Evolutionary conservation across 164 flowering plant species (phyloP).

Genomic region (Vitis cinerea): DNA sequence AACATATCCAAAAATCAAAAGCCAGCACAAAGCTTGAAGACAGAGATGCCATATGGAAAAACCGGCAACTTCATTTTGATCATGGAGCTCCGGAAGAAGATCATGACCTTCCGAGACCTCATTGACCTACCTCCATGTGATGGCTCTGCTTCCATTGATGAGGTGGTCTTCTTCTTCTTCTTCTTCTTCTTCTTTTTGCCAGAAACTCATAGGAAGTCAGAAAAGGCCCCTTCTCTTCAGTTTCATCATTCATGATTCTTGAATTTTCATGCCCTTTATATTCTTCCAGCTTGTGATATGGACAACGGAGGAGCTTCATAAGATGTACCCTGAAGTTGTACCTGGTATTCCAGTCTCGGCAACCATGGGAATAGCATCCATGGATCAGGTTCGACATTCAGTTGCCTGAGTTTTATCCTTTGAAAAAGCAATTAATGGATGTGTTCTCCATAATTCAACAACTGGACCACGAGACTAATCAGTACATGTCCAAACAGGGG

Average conservation of each 20-base stretch:
- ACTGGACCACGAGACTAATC: too few relatives aligned
- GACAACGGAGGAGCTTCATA: constrained; percentile 58
- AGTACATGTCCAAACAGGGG: constrained; percentile 28
- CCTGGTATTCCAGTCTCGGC: constrained; percentile 27
- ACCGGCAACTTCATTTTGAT: constrained; percentile 34
- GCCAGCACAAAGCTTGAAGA: constrained; percentile 11
- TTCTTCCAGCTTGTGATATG: constrained; percentile 49
- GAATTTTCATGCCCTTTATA: background rate
- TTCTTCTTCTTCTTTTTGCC: too few relatives aligned
- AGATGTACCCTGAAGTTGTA: constrained; percentile 53
- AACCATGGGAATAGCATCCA: constrained; percentile 22
- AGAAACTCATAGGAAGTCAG: too few relatives aligned
- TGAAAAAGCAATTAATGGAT: too few relatives aligned
- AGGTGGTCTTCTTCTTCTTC: constrained; percentile 32
- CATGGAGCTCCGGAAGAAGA: constrained; percentile 61
- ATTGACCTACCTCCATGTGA: constrained; percentile 62
- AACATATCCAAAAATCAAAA: constrained; percentile 20
- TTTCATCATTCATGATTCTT: too few relatives aligned
- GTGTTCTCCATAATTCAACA: too few relatives aligned
- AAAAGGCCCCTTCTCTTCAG: too few relatives aligned
- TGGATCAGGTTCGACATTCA: constrained; percentile 48
- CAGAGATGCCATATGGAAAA: constrained; percentile 22
- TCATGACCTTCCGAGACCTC: constrained; percentile 57
- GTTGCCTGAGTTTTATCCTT: background rate
- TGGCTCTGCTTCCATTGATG: constrained; percentile 37